Evolutionary conservation across 805 yeast genomes (phyloP), one percentile per base, ranked within the genome.

Genomic region (Schwanniomyces yamadae): DNA sequence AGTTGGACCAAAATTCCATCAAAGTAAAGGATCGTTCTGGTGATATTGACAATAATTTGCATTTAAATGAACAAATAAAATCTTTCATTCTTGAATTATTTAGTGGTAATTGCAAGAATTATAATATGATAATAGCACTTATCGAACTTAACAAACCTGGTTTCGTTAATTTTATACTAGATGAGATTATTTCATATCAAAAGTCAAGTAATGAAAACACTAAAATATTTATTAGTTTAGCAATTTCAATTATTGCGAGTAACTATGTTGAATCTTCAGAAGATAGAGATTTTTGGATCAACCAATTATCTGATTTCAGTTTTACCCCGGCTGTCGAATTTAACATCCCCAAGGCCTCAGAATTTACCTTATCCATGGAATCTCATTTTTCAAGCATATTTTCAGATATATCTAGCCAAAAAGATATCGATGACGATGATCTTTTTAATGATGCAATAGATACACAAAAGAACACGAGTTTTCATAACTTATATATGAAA

Each of bases 321-420:
- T 5, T 2, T 11, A 27, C 16, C n/a, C 8, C 11, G 15, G 10
- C 23, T 8, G 19, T 10, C 11, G 18, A n/a, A 1, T 7, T 13
- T 18, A 14, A 16, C 3, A n/a, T 27, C 12, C 16, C 3, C 5
- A 13, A 21, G 14, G 45, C 45, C n/a, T 28, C 18, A 3, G 23
- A 25, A 23, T 59, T 56, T 41, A 34, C 18, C 6, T 28, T 41
- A 10, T 30, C 48, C 9, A 46, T 57, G 39, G 63, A 57, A 25
- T 37, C 29, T 18, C 63, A 61, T 37, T 61, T 50, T 33, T 53
- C 60, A 5, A 55, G 55, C 36, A 55, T 57, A 17, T 55, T 61
- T 32, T 49, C 50, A 27, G 49, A 48, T 31, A 23, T 25, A 8
- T 15, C 31, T 12, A 11, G 19, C 6, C 18, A 32, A 5, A 15